Evolutionary conservation across 2,329 filamentous ascomycete species (phyloP), one percentile per base, ranked within the genome.

Genomic region (Proliferodiscus dingleyae): DNA sequence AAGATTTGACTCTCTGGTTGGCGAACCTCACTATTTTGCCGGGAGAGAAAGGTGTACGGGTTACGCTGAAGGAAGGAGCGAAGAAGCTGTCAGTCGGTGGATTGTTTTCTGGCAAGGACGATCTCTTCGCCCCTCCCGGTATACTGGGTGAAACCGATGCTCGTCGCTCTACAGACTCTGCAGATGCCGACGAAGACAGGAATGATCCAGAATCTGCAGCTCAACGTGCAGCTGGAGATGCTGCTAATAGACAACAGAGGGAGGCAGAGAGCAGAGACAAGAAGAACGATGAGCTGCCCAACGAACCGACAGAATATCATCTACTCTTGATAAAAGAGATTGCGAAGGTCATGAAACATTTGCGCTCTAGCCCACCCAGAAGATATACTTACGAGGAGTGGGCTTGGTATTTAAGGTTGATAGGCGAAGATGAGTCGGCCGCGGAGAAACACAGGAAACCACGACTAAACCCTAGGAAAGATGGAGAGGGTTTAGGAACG

Each of bases 321-420:
- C 72, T 83, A 28, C 69, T 89, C 4, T 80, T 95, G 8, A 80
- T 87, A 2, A 74, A 80, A 26, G 83, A 86, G 52, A 93, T 95
- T 45, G 72, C 78, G 11, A 72, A 71, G 21, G 78, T 87, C 1
- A 79, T 80, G 1, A 70, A 77, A 38, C 79, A 93, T 59, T 68
- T 86, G 26, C 75, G 77, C 15, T 64, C 70, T 36, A 65, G 72
- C 4, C 73, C 77, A 2, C 71, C 75, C 0, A 81, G 81, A 45
- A 75, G 74, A 43, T 96, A 95, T 62, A 73, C 71, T 0, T 96
- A 89, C 52, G 81, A 89, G 54, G 85, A 95, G 61, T 95, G 89
- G 90, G 85, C 85, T 0, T 87, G 87, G 70, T 93, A 88, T 56
- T 82, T 90, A 6, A 77, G 79, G 18, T 72, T 95, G 24, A 86